These are phyloP conservation scores for Argentina anserina DNA, from an alignment of 306 rosid genomes.

Conservation along the genomic window DNA sequence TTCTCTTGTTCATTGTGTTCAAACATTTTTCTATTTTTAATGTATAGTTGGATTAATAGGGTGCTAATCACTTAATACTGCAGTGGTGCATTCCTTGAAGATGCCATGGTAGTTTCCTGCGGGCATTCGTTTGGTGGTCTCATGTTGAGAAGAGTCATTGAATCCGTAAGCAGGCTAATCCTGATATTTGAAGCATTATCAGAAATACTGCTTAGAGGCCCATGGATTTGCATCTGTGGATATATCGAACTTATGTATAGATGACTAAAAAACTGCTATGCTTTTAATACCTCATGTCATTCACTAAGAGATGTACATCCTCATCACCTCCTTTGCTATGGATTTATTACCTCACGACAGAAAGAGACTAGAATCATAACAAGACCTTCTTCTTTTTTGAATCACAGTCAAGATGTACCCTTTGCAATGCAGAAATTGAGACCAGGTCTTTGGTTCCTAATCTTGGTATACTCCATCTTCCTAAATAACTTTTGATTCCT, in stretches of 20 bases:
- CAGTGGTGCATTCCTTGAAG: constrained; percentile 93
- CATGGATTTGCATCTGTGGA: constrained; percentile 1
- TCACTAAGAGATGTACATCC: constrained; percentile 9
- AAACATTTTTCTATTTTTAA: not conserved
- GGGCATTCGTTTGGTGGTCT: constrained; percentile 99
- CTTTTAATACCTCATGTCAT: not conserved
- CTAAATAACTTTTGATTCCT: not conserved
- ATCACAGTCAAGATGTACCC: constrained; percentile 83
- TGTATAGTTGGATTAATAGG: constrained; percentile 10
- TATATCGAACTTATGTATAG: not conserved
- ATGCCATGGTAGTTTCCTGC: constrained; percentile 88
- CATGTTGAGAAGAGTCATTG: constrained; percentile 87
- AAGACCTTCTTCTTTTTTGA: constrained; percentile 43
- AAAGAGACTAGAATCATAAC: constrained; percentile 43
- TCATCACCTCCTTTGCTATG: constrained; percentile 24
- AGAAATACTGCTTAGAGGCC: not conserved
- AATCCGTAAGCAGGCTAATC: constrained; percentile 60
- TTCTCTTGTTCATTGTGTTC: not conserved
- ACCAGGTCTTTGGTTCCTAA: constrained; percentile 72
- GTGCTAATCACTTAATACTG: constrained; percentile 24
- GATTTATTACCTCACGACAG: constrained; percentile 32
- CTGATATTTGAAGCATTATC: constrained; percentile 13
- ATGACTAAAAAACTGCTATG: not conserved
- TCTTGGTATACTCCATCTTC: constrained; percentile 54
- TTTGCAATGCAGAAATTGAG: constrained; percentile 80